A percentile compares a stretch with the other conserved stretches of the same genome.
phyloP scores from a whole-genome alignment of 768 basidiomycete species.

The Coprinellus aureogranulatus region DNA sequence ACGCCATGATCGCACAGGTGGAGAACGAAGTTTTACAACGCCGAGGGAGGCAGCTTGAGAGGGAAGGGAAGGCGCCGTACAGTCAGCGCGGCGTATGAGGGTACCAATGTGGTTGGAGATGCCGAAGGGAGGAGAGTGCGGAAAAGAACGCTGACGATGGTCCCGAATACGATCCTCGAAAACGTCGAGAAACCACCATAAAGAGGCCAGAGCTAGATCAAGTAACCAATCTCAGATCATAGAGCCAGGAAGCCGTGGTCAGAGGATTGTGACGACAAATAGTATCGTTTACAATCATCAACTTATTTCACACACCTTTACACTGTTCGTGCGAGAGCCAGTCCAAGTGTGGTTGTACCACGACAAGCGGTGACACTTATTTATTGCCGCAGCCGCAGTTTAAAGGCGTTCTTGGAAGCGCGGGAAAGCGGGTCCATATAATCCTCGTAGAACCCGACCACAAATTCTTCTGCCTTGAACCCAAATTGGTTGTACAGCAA shows the following conservation, averaged over 20 bases:
- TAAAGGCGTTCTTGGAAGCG: conserved; percentile 78
- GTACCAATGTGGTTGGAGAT: neutral
- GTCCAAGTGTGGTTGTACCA: too few species aligned
- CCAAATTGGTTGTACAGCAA: conserved; percentile 83
- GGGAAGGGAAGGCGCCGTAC: neutral
- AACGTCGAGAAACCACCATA: too few species aligned
- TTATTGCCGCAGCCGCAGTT: conserved; percentile 64
- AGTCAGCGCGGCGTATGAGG: neutral
- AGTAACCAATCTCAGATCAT: too few species aligned
- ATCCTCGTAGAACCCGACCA: conserved; percentile 77
- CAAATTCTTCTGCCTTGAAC: conserved; percentile 84
- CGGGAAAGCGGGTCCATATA: conserved; percentile 70
- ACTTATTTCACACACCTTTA: too few species aligned
- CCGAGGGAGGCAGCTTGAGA: neutral
- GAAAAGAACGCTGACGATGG: too few species aligned
- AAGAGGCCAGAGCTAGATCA: too few species aligned
- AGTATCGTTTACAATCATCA: too few species aligned
- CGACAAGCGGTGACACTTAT: too few species aligned
- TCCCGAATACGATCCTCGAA: too few species aligned
- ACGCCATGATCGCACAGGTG: conserved; percentile 40
- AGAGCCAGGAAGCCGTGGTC: too few species aligned
- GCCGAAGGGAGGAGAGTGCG: neutral
- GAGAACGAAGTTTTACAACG: neutral
- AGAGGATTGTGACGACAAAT: too few species aligned
- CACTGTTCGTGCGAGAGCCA: too few species aligned